Base-by-base conservation (phyloP, 305 asterid genomes). In the Fraxinus floribunda region DNA sequence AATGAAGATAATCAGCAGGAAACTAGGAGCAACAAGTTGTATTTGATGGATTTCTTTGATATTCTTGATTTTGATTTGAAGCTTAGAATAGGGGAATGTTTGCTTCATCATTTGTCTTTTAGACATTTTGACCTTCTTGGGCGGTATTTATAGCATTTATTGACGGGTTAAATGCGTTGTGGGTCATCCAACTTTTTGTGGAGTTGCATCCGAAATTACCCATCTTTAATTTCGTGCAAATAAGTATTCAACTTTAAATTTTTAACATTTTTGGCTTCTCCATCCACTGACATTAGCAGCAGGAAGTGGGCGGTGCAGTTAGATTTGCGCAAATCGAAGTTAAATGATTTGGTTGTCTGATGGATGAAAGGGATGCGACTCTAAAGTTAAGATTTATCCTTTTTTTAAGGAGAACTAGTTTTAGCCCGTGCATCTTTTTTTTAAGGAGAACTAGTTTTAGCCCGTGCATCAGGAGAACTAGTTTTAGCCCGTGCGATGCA, bases 1-100 rank as follows among this genome's bases (percentile, higher is more conserved):
- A 32, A 81, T 84, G 80, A 74, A 76, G 85, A 78, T n/a, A 83
- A 83, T 85, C 72, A 22, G 72, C 84, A 79, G 83, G 87, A 82
- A 49, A 46, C 79, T 73, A 32, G 85, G 82, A 77, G 84, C 84
- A 84, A 81, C 70, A 79, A 75, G 84, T 78, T 85, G 80, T 85
- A 78, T 84, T 74, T 82, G 39, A 62, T 82, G 86, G 78, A 68
- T 84, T 72, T 79, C 64, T 22, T 52, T 71, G 44, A 72, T 60
- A 46, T 66, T 36, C 60, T 83, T 18, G 18, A 66, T 75, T 74
- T 60, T 30, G 16, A 13, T 29, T 26, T 55, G 60, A 34, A 35
- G 41, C 44, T 55, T 73, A 41, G 5, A 20, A 29, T 5, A 30
- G 49, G 68, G 41, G 30, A 66, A 41, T 30, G 18, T 70, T 70